Percentiles rank a stretch among this genome's conserved stretches.
phyloP scores from a whole-genome alignment of 495 filamentous ascomycete species.

The Evansstolkia leycettana region DNA sequence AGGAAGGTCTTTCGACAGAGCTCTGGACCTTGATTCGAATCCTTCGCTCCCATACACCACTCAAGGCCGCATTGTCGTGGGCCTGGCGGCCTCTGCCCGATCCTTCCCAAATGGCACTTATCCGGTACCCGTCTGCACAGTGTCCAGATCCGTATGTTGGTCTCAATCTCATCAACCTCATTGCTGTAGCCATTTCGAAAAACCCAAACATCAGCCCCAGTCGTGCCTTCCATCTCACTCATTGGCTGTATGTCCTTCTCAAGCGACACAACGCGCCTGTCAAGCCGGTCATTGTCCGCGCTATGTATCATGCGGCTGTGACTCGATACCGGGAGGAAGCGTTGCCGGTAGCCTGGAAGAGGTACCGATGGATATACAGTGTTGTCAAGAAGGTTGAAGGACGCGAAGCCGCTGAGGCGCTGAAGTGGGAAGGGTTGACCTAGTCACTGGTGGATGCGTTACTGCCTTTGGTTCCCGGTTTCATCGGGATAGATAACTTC shows the following conservation, averaged over 20 bases:
- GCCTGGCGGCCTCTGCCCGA: conserved; percentile 18
- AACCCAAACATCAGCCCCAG: conserved; percentile 18
- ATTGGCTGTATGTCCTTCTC: conserved; percentile 28
- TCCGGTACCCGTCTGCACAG: conserved; percentile 15
- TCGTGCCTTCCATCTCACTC: conserved; percentile 25
- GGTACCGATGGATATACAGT: conserved; percentile 25
- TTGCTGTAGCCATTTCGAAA: conserved; percentile 25
- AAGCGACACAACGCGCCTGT: conserved; percentile 25
- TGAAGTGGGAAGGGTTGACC: no score
- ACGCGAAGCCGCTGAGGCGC: conserved; percentile 15
- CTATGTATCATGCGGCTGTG: conserved; percentile 36
- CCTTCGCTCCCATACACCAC: conserved; percentile 24
- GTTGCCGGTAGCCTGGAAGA: conserved; percentile 11
- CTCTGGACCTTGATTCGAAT: conserved; percentile 24
- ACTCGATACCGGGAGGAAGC: conserved; percentile 24
- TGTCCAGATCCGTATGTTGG: conserved; percentile 25
- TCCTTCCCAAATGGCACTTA: conserved; percentile 17
- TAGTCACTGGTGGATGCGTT: no score
- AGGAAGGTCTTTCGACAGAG: conserved; percentile 19
- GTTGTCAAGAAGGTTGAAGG: conserved; percentile 24
- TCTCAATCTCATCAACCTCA: conserved; percentile 25
- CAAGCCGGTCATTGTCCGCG: conserved; percentile 24
- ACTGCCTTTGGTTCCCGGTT: no score
- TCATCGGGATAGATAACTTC: no score
- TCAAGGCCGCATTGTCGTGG: conserved; percentile 26